A percentile compares a stretch with the other conserved stretches of the same genome.
These are phyloP conservation scores for Geopyxis carbonaria DNA, from an alignment of 495 filamentous ascomycete species.

Conservation along the genomic window DNA sequence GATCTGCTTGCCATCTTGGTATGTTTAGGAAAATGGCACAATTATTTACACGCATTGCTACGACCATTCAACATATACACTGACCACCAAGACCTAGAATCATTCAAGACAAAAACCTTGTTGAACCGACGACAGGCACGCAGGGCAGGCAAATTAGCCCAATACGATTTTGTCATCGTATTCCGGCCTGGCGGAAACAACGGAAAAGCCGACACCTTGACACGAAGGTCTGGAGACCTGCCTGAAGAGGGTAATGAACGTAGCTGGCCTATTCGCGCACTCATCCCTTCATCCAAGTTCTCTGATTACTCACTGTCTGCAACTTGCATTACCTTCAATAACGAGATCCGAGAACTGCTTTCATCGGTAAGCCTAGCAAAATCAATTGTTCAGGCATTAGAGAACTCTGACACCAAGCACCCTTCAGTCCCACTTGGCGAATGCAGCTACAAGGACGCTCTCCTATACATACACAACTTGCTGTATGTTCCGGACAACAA, in stretches of 20 bases:
- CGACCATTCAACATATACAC: constrained; percentile 7
- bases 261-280: too few relatives aligned
- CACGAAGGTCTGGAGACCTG: not conserved
- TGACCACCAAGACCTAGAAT: constrained; percentile 16
- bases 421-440: too few relatives aligned
- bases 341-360: too few relatives aligned
- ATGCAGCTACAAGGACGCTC: too few relatives aligned
- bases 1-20: not conserved
- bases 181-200: constrained; percentile 9
- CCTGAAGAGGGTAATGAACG: constrained; percentile 3
- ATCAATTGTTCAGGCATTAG: too few relatives aligned
- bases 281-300: too few relatives aligned
- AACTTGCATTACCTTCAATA: too few relatives aligned
- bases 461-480: too few relatives aligned
- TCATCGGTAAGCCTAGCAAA: not conserved
- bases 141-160: constrained; percentile 7
- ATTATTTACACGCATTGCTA: not conserved
- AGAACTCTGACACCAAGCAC: too few relatives aligned
- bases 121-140: constrained; percentile 11
- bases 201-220: constrained; percentile 1
- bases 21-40: not conserved
- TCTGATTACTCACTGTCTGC: too few relatives aligned
- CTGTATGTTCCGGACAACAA: too few relatives aligned
- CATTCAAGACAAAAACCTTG: constrained; percentile 16
- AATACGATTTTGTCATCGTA: constrained; percentile 13